A percentile compares a stretch with the other conserved stretches of the same genome.
These are phyloP conservation scores for Leishmania guyanensis DNA, from an alignment of 208 protist genomes.

Conservation along the genomic window DNA sequence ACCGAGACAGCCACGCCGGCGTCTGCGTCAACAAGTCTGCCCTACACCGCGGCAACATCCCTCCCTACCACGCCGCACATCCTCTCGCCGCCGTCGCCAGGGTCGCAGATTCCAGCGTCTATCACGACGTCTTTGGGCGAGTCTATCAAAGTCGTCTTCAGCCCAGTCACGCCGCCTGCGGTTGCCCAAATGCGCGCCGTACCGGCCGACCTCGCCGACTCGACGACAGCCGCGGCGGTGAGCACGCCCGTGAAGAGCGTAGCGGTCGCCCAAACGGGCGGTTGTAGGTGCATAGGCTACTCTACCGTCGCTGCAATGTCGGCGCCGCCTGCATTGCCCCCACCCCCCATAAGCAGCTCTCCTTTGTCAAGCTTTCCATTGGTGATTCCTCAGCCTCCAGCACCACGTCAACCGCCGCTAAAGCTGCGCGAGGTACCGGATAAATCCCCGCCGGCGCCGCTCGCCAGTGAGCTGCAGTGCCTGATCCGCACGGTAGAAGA, in stretches of 20 bases:
- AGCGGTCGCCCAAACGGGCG: background rate
- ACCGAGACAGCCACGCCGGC: background rate
- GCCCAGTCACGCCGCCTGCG: conserved; percentile 4
- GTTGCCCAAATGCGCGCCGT: background rate
- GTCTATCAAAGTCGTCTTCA: conserved; percentile 13
- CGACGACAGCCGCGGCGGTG: background rate
- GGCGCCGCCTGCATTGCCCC: conserved; percentile 8
- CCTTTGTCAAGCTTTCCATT: conserved; percentile 1
- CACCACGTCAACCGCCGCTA: conserved; percentile 50
- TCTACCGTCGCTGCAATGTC: background rate
- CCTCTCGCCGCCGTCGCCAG: background rate
- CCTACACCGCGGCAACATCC: background rate
- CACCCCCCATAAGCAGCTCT: background rate
- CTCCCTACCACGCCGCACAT: background rate
- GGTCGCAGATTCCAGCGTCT: conserved; percentile 1
- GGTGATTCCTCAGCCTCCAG: conserved; percentile 36
- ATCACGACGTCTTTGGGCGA: conserved; percentile 30
- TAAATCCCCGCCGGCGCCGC: conserved; percentile 26
- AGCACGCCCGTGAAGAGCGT: background rate
- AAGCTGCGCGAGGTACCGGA: conserved; percentile 78
- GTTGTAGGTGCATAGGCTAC: background rate
- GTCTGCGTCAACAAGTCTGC: background rate
- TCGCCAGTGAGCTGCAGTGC: conserved; percentile 29
- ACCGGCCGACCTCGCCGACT: background rate
- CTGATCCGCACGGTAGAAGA: conserved; percentile 29